Conservation (phyloP, 345 rosid species). For the Microcos paniculata region DNA sequence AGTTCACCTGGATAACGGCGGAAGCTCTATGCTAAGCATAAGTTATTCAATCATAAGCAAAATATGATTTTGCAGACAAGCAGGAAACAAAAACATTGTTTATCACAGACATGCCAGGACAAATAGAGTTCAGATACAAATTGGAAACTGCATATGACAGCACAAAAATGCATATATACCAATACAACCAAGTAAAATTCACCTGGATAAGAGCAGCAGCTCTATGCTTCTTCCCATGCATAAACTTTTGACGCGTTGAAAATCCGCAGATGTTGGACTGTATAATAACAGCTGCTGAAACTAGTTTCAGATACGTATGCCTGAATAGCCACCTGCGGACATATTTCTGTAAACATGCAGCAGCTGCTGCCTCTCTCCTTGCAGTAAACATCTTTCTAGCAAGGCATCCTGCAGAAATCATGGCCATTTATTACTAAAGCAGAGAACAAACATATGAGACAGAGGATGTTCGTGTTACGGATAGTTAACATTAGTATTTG, state of each 20-base stretch:
- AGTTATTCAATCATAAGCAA: neutral
- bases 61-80: neutral
- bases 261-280: conserved; percentile 74
- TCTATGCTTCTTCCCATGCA: conserved; percentile 54
- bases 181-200: conserved; percentile 2
- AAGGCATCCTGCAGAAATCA: conserved; percentile 66
- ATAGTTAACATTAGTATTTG: neutral
- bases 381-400: conserved; percentile 55
- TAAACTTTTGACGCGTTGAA: conserved; percentile 54
- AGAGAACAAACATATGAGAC: conserved; percentile 11
- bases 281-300: conserved; percentile 51
- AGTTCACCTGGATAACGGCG: too few species aligned
- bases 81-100: neutral
- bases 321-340: conserved; percentile 59
- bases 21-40: too few species aligned
- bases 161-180: neutral
- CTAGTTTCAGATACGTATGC: conserved; percentile 46
- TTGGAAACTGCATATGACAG: neutral
- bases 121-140: neutral
- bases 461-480: neutral
- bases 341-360: conserved; percentile 65
- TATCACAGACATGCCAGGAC: neutral
- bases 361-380: conserved; percentile 69
- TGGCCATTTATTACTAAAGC: conserved; percentile 27
- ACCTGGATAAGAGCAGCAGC: conserved; percentile 88